Percentiles rank a stretch among this genome's conserved stretches.
Evolutionary conservation across 306 rosid genomes (phyloP).

Genomic region (Cicer arietinum): DNA sequence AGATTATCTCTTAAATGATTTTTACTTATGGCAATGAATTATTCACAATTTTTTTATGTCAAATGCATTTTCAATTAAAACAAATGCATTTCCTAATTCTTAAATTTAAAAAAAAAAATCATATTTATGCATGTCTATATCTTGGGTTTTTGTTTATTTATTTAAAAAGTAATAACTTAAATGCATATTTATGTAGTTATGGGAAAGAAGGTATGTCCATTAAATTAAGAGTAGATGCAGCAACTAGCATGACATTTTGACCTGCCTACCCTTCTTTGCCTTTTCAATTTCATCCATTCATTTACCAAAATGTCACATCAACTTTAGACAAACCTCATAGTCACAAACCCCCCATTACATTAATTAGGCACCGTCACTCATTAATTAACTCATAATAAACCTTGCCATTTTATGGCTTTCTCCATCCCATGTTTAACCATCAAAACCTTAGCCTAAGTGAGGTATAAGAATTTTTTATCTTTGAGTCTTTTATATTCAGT

Average conservation of each 20-base stretch:
- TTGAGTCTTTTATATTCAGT: too few species aligned
- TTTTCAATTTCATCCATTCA: neutral
- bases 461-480: too few species aligned
- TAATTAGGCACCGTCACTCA: constrained; percentile 39
- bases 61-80: too few species aligned
- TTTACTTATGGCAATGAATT: too few species aligned
- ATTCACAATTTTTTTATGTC: too few species aligned
- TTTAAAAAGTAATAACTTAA: too few species aligned
- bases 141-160: too few species aligned
- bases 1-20: too few species aligned
- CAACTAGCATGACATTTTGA: constrained; percentile 4
- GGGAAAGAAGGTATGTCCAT: neutral
- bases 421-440: neutral
- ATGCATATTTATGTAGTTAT: too few species aligned
- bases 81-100: too few species aligned
- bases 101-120: too few species aligned
- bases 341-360: neutral
- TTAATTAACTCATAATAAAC: constrained; percentile 4
- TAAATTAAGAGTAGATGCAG: neutral
- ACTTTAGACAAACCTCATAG: constrained; percentile 39
- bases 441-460: neutral
- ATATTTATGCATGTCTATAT: too few species aligned
- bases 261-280: neutral
- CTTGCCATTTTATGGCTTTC: constrained; percentile 1
- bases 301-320: constrained; percentile 43